Evolutionary conservation across 805 yeast species (phyloP), one percentile per base, ranked within the genome.

Genomic region (Saturnispora kantuleensis): DNA sequence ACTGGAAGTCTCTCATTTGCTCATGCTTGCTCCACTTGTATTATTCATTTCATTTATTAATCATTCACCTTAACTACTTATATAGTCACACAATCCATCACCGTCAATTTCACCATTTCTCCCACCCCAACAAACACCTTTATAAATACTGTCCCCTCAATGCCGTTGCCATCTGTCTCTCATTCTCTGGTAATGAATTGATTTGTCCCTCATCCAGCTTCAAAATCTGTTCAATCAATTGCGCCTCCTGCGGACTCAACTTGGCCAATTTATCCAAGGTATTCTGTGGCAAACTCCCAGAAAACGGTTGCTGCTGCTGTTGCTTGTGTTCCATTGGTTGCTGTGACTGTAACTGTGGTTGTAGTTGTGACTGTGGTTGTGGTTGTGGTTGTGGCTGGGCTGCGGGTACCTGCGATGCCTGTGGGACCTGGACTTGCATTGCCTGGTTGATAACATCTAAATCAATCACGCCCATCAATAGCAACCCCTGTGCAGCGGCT

Each of bases 391-490:
- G n/a, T 38, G 41, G 11, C 9, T 7, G 7, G 17, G 42, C 31
- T 18, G 55, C 51, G 17, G 69, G 59, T 7, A 6, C 26, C 26
- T 21, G 26, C 26, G 26, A 21, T 21, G 26, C 26, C 26, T 21
- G 26, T 21, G 26, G 26, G 26, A 7, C 26, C 26, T 21, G 26
- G 5, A 21, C 26, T 21, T 50, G 31, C 61, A 58, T 55, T 12
- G 84, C 76, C 48, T 77, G 75, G 31, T 70, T 69, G n/a, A 83
- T 76, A n/a, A 80, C 82, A 38, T 76, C 78, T 33, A 71, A 68
- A 57, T 82, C 84, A 17, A 84, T 76, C 36, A 84, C 70, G 1
- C 93, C 94, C 89, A 84, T 83, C 39, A 82, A 67, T 15, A 84
- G 63, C 49, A 84, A 65, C 2, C 88, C 84, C 57, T 84, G 93